Evolutionary conservation across 1,284 basidiomycete species (phyloP).

Genomic region (Tylopilus sp.): DNA sequence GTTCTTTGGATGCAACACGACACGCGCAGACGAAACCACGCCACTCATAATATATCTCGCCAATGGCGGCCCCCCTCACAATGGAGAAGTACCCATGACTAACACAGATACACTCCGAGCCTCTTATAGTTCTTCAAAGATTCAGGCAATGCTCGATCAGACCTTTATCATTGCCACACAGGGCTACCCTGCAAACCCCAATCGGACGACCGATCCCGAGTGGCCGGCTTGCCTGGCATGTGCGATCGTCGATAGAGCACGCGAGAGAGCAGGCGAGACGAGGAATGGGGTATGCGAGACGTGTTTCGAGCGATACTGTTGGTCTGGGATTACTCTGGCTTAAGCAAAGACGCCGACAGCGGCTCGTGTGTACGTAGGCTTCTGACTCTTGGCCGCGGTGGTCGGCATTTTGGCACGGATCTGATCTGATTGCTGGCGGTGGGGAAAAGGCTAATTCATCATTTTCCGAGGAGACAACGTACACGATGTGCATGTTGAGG

Average conservation of each 20-base stretch:
- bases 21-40: slow-evolving; percentile 13
- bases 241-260: slow-evolving; percentile 40
- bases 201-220: slow-evolving; percentile 30
- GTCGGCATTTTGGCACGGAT: slow-evolving; percentile 14
- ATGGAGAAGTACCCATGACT: slow-evolving; percentile 39
- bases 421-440: slow-evolving; percentile 12
- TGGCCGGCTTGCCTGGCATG: slow-evolving; percentile 46
- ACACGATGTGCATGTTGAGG: neutral
- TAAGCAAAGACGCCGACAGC: neutral
- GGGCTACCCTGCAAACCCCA: slow-evolving; percentile 28
- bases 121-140: slow-evolving; percentile 29
- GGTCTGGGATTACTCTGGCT: slow-evolving; percentile 21
- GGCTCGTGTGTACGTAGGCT: slow-evolving; percentile 1
- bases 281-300: slow-evolving; percentile 37
- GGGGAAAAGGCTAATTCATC: slow-evolving; percentile 4
- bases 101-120: slow-evolving; percentile 38
- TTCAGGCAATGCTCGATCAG: slow-evolving; percentile 42
- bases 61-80: slow-evolving; percentile 42
- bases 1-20: slow-evolving; percentile 43
- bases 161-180: slow-evolving; percentile 40
- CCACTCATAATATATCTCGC: slow-evolving; percentile 40
- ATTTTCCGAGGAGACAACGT: slow-evolving; percentile 11
- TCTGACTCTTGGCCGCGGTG: slow-evolving; percentile 8
- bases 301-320: slow-evolving; percentile 43
- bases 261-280: slow-evolving; percentile 26